phyloP scores from a whole-genome alignment of 2,329 filamentous ascomycete genomes.

The Arthrobotrys megalospora region DNA sequence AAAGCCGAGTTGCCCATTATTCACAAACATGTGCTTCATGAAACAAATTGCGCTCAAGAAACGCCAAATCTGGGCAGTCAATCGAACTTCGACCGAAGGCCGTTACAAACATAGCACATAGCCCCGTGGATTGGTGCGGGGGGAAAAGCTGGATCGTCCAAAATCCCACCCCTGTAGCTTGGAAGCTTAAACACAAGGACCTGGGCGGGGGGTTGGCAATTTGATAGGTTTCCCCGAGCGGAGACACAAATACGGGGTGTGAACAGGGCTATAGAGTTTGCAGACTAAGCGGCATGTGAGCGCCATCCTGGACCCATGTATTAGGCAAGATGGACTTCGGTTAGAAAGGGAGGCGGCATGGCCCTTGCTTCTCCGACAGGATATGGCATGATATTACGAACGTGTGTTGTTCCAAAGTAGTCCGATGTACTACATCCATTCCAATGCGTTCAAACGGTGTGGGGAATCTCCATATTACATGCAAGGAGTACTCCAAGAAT shows the following conservation, averaged over 20 bases:
- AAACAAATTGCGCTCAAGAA: conserved; percentile 24
- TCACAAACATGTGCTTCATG: conserved; percentile 11
- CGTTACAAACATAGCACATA: not conserved
- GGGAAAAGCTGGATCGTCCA: conserved; percentile 8
- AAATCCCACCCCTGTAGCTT: conserved; percentile 12
- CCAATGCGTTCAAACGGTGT: not conserved
- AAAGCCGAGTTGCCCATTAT: not conserved
- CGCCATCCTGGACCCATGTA: conserved; percentile 17
- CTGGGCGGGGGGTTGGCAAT: conserved; percentile 25
- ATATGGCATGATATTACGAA: not conserved
- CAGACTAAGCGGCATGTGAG: conserved; percentile 18
- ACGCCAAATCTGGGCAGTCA: conserved; percentile 30
- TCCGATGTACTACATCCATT: not conserved
- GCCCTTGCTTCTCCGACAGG: not conserved
- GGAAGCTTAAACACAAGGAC: conserved; percentile 37
- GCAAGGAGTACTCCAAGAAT: conserved; percentile 26
- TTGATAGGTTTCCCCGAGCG: conserved; percentile 22
- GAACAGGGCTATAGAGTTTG: not conserved
- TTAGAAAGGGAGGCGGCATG: conserved; percentile 31
- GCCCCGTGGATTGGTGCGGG: conserved; percentile 16
- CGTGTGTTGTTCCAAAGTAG: not conserved
- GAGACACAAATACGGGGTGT: not conserved
- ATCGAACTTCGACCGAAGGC: not conserved
- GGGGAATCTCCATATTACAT: conserved; percentile 31
- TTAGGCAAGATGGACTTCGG: conserved; percentile 49